Evolutionary conservation across 345 rosid genomes (phyloP).

Genomic region (Acer campestre): DNA sequence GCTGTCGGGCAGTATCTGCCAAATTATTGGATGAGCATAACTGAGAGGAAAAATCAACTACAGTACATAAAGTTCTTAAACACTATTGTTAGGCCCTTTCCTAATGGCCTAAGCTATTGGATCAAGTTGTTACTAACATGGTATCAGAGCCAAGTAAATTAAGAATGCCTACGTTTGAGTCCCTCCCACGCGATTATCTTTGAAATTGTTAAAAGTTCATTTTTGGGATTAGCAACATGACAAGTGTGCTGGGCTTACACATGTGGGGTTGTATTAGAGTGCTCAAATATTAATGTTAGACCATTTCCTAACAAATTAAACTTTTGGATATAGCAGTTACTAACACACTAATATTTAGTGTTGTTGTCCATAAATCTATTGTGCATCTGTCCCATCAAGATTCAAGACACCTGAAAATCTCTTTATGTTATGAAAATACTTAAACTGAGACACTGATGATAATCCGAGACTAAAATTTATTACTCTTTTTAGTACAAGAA

Average conservation of each 20-base stretch:
- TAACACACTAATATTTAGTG: neutral
- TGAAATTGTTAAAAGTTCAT: neutral
- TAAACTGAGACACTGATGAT: neutral
- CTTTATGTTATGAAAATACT: neutral
- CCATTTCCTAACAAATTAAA: neutral
- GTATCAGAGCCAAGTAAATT: too few relatives aligned
- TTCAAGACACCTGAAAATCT: constrained; percentile 3
- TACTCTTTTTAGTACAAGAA: neutral
- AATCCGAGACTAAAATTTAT: neutral
- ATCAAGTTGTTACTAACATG: neutral
- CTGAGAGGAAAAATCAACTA: neutral
- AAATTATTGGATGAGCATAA: neutral
- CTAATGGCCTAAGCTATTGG: neutral
- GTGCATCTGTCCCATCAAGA: neutral
- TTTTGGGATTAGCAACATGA: neutral
- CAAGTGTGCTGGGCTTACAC: neutral
- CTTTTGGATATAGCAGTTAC: neutral
- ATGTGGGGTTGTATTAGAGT: neutral
- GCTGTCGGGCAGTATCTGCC: neutral
- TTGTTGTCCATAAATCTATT: neutral
- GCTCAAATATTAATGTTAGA: neutral
- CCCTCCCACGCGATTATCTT: neutral
- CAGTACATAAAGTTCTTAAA: too few relatives aligned
- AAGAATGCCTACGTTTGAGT: neutral
- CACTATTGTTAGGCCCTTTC: neutral